Evolutionary conservation across 1,284 basidiomycete genomes (phyloP).

Genomic region (Termitomyces sp.): DNA sequence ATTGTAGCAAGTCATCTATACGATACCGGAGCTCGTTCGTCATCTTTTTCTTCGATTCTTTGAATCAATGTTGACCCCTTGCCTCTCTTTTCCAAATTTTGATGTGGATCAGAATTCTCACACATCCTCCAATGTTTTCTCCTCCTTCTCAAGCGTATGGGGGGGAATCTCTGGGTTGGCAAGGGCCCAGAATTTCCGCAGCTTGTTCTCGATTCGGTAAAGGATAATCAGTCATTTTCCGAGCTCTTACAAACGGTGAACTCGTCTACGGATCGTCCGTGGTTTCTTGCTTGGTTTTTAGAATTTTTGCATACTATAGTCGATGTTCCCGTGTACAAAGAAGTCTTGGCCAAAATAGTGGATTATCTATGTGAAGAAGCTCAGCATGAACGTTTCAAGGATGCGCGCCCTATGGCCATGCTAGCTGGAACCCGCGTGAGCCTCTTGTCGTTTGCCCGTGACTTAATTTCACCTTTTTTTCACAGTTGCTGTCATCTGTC

Average conservation of each 20-base stretch:
- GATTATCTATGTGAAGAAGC: slow-evolving; percentile 73
- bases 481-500: slow-evolving; percentile 28
- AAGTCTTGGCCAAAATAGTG: slow-evolving; percentile 64
- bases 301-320: slow-evolving; percentile 55
- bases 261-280: slow-evolving; percentile 32
- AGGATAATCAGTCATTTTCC: slow-evolving; percentile 66
- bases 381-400: slow-evolving; percentile 67
- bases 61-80: slow-evolving; percentile 10
- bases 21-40: slow-evolving; percentile 60
- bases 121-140: slow-evolving; percentile 58
- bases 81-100: background rate
- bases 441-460: slow-evolving; percentile 8
- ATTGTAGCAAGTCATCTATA: slow-evolving; percentile 57
- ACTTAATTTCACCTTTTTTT: background rate
- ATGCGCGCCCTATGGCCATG: slow-evolving; percentile 55
- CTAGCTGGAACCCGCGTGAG: slow-evolving; percentile 57
- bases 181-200: slow-evolving; percentile 67
- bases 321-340: slow-evolving; percentile 47
- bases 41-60: slow-evolving; percentile 15
- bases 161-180: slow-evolving; percentile 56
- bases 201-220: slow-evolving; percentile 76
- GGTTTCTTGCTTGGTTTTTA: slow-evolving; percentile 51
- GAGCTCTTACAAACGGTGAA: slow-evolving; percentile 40
- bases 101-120: slow-evolving; percentile 52
- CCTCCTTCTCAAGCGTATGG: slow-evolving; percentile 49